Conservation (phyloP, 106 monocot species). For the Dendrobium huoshanense region DNA sequence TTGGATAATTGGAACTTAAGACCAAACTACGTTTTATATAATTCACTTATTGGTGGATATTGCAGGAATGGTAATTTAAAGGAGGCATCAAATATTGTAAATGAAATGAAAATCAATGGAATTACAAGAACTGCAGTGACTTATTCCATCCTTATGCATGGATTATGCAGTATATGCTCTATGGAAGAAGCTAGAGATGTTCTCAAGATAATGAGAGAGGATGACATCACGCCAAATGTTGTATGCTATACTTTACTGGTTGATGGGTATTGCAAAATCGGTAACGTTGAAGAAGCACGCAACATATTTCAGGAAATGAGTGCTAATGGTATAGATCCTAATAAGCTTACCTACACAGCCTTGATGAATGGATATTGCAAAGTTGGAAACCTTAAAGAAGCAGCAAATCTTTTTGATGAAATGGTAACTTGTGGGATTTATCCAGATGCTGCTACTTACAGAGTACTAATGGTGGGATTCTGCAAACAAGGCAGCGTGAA, state of each 20-base stretch:
- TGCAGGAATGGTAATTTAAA: conserved; percentile 32
- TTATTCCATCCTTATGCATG: conserved; percentile 67
- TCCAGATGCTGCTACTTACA: conserved; percentile 70
- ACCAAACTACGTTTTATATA: conserved; percentile 66
- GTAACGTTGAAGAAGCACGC: conserved; percentile 57
- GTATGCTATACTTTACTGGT: conserved; percentile 74
- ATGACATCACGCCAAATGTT: conserved; percentile 50
- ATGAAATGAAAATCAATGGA: conserved; percentile 62
- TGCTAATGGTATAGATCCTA: conserved; percentile 45
- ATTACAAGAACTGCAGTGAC: conserved; percentile 56
- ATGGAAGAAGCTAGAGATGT: conserved; percentile 58
- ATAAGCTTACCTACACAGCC: conserved; percentile 81
- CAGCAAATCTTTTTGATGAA: conserved; percentile 46
- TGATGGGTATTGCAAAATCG: conserved; percentile 66
- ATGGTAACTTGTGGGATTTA: conserved; percentile 50
- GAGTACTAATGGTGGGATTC: conserved; percentile 52
- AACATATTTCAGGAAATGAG: conserved; percentile 53
- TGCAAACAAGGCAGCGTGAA: conserved; percentile 54
- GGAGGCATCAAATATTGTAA: conserved; percentile 49
- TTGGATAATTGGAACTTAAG: conserved; percentile 42
- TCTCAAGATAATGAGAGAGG: conserved; percentile 37
- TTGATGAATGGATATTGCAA: conserved; percentile 69
- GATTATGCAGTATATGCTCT: conserved; percentile 57
- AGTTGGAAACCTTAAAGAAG: conserved; percentile 37
- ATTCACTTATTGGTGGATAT: conserved; percentile 67